These are phyloP conservation scores for Smallanthus sonchifolius DNA, from an alignment of 129 eudicot genomes.

Conservation along the genomic window DNA sequence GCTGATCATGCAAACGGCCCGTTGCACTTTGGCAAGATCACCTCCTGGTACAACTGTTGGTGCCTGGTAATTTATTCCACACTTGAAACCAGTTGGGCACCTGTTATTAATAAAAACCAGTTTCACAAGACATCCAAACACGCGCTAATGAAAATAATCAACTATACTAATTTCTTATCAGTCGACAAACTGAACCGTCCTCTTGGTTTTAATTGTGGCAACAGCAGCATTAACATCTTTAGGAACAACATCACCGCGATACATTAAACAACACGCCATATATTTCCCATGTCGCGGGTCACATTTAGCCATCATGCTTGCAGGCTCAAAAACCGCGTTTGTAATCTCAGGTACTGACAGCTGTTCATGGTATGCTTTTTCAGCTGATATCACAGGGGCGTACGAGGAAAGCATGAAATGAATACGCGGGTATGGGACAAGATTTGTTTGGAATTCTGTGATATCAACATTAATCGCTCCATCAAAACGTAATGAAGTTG, in stretches of 20 bases:
- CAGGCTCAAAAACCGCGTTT: slow-evolving; percentile 80
- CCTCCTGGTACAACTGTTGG: no score
- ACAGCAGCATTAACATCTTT: slow-evolving; percentile 95
- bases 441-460: slow-evolving; percentile 84
- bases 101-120: not conserved
- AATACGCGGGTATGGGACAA: slow-evolving; percentile 82
- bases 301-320: slow-evolving; percentile 95
- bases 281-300: slow-evolving; percentile 91
- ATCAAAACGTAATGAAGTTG: slow-evolving; percentile 82
- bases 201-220: slow-evolving; percentile 77
- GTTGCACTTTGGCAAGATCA: slow-evolving; percentile 73
- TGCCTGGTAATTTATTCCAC: no score
- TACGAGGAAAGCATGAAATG: slow-evolving; percentile 94
- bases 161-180: slow-evolving; percentile 47
- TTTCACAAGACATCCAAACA: no score
- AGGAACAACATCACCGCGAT: slow-evolving; percentile 88
- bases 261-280: slow-evolving; percentile 90
- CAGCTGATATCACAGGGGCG: slow-evolving; percentile 88
- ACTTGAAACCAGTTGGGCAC: no score
- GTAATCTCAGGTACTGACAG: slow-evolving; percentile 84
- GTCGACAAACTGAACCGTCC: slow-evolving; percentile 85
- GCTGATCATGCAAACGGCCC: slow-evolving; percentile 95
- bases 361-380: slow-evolving; percentile 86
- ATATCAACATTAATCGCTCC: slow-evolving; percentile 90
- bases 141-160: no score